Evolutionary conservation across 2,329 filamentous ascomycete species (phyloP).

Genomic region (Fusarium oligoseptatum): DNA sequence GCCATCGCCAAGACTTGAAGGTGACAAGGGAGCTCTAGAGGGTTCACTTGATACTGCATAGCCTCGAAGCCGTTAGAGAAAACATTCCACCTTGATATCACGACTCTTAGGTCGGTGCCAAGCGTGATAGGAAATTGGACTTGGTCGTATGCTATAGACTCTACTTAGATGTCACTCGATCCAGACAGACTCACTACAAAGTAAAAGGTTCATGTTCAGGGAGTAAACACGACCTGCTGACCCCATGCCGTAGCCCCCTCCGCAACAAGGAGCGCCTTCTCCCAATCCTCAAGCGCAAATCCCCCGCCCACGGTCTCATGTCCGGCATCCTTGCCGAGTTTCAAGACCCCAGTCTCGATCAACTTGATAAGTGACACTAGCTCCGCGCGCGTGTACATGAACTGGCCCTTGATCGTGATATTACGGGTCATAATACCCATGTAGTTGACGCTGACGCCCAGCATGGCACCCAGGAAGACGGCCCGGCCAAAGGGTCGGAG

Average conservation of each 20-base stretch:
- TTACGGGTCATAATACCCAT: constrained; percentile 11
- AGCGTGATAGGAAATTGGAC: neutral
- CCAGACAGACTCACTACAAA: neutral
- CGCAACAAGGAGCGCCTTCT: constrained; percentile 12
- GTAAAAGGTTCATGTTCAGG: neutral
- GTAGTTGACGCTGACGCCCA: constrained; percentile 29
- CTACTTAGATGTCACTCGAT: neutral
- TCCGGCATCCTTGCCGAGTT: constrained; percentile 26
- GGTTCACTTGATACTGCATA: neutral
- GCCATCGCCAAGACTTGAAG: neutral
- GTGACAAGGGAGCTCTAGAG: neutral
- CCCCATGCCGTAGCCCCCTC: constrained; percentile 29
- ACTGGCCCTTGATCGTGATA: constrained; percentile 28
- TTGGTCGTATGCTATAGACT: neutral
- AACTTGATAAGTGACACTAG: constrained; percentile 26
- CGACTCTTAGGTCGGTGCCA: neutral
- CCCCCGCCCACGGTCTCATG: constrained; percentile 24
- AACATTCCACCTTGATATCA: neutral
- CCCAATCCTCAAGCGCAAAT: constrained; percentile 28
- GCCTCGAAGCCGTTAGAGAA: neutral
- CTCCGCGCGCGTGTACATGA: constrained; percentile 31
- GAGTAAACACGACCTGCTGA: constrained; percentile 26
- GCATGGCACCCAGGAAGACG: constrained; percentile 27
- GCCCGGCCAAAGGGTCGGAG: neutral
- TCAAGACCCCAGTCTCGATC: constrained; percentile 27